Evolutionary conservation across 352 stramenopile genomes (phyloP).

Genomic region (Phytophthora pluvialis): DNA sequence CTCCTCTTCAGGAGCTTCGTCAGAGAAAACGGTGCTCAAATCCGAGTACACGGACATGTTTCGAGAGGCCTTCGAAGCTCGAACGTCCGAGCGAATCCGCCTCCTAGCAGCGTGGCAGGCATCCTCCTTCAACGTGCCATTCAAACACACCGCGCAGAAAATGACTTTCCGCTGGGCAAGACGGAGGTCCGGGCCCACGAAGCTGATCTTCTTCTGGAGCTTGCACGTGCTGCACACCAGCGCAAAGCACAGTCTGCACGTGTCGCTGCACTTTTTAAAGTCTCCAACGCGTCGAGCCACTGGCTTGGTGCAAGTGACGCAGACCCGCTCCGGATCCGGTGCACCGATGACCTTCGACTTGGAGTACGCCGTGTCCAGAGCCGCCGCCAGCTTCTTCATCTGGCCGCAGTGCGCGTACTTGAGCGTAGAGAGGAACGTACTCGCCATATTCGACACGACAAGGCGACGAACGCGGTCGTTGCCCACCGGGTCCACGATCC

Average conservation of each 20-base stretch:
- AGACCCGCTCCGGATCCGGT: constrained; percentile 26
- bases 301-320: constrained; percentile 24
- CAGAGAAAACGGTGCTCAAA: constrained; percentile 21
- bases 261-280: constrained; percentile 16
- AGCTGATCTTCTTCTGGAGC: constrained; percentile 33
- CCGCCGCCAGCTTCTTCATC: constrained; percentile 42
- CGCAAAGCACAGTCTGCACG: constrained; percentile 29
- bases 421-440: constrained; percentile 17
- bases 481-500: constrained; percentile 31
- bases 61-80: constrained; percentile 6
- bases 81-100: constrained; percentile 20
- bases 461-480: constrained; percentile 28
- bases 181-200: constrained; percentile 18
- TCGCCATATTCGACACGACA: constrained; percentile 27
- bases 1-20: constrained; percentile 5
- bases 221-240: constrained; percentile 28
- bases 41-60: constrained; percentile 21
- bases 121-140: constrained; percentile 10
- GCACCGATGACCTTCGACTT: constrained; percentile 24
- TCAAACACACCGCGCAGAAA: constrained; percentile 40
- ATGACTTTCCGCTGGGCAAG: constrained; percentile 28
- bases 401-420: constrained; percentile 36
- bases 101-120: constrained; percentile 8
- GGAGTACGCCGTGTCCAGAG: constrained; percentile 22
- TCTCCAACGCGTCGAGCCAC: constrained; percentile 16